Percentiles rank a stretch among this genome's conserved stretches.
phyloP scores from a whole-genome alignment of 2,329 filamentous ascomycete species.

The Xylaria sp. region DNA sequence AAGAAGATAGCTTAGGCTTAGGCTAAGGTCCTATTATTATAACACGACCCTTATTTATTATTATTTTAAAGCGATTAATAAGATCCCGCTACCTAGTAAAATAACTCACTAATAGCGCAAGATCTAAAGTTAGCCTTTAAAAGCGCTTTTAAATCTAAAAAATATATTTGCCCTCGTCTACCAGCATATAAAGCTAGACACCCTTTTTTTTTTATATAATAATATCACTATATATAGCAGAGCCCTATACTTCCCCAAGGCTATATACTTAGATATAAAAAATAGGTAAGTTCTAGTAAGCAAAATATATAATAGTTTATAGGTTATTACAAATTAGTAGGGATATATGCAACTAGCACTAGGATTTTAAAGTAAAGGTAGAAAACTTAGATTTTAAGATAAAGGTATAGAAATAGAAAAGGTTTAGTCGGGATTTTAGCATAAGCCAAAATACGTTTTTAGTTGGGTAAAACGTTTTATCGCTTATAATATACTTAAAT shows the following conservation, averaged over 20 bases:
- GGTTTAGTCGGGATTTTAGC: neutral
- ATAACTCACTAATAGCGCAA: neutral
- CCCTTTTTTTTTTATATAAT: neutral
- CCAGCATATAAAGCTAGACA: neutral
- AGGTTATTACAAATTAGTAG: neutral
- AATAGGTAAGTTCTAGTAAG: neutral
- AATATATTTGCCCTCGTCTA: neutral
- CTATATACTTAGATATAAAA: neutral
- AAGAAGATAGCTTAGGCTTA: too few relatives aligned
- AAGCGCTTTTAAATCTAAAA: neutral
- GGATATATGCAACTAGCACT: too few relatives aligned
- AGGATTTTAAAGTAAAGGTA: too few relatives aligned
- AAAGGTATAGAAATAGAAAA: neutral
- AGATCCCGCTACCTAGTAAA: neutral
- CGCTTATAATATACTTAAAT: neutral
- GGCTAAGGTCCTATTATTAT: neutral
- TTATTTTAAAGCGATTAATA: neutral
- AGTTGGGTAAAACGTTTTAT: neutral
- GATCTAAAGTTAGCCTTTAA: neutral
- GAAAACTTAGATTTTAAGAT: neutral
- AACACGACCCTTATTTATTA: neutral
- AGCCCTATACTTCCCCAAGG: neutral
- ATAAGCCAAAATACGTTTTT: neutral
- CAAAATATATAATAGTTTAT: neutral
- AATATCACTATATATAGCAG: neutral